phyloP scores from a whole-genome alignment of 352 stramenopile genomes.

The Globisporangium okanoganense region DNA sequence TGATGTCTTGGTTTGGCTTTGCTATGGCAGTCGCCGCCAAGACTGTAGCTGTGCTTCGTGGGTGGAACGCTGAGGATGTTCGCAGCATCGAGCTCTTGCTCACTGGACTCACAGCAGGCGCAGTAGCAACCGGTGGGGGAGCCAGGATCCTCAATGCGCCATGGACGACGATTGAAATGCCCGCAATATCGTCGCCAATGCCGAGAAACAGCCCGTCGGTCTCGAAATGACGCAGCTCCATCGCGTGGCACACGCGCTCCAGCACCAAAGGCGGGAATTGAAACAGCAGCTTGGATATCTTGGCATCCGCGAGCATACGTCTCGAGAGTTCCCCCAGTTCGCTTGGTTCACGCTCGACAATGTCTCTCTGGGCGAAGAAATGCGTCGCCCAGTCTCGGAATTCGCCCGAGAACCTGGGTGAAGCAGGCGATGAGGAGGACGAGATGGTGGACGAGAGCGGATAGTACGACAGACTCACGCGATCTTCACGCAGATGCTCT shows the following conservation, averaged over 20 bases:
- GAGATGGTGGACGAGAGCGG: slow-evolving; percentile 11
- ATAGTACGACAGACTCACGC: slow-evolving; percentile 34
- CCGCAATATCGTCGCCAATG: slow-evolving; percentile 21
- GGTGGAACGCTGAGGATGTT: neutral
- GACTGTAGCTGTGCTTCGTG: neutral
- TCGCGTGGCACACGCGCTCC: slow-evolving; percentile 41
- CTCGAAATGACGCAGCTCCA: slow-evolving; percentile 32
- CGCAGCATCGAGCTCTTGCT: neutral
- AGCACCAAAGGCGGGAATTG: slow-evolving; percentile 56
- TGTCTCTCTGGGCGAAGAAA: slow-evolving; percentile 6
- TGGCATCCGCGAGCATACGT: slow-evolving; percentile 29
- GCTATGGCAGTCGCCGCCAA: neutral
- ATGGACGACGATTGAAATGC: slow-evolving; percentile 32
- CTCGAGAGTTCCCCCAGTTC: slow-evolving; percentile 10
- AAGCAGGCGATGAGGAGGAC: neutral
- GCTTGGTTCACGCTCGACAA: slow-evolving; percentile 3
- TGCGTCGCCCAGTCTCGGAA: slow-evolving; percentile 10
- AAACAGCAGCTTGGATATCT: slow-evolving; percentile 37
- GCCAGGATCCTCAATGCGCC: slow-evolving; percentile 19
- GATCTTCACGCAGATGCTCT: slow-evolving; percentile 34
- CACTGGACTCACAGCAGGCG: neutral
- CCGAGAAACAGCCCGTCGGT: slow-evolving; percentile 14
- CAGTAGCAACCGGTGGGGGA: neutral
- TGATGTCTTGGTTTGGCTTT: neutral
- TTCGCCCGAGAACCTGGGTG: neutral